Percentiles rank a stretch among this genome's conserved stretches.
Evolutionary conservation across 129 eudicot species (phyloP).

Genomic region (Pittosporum tobira): DNA sequence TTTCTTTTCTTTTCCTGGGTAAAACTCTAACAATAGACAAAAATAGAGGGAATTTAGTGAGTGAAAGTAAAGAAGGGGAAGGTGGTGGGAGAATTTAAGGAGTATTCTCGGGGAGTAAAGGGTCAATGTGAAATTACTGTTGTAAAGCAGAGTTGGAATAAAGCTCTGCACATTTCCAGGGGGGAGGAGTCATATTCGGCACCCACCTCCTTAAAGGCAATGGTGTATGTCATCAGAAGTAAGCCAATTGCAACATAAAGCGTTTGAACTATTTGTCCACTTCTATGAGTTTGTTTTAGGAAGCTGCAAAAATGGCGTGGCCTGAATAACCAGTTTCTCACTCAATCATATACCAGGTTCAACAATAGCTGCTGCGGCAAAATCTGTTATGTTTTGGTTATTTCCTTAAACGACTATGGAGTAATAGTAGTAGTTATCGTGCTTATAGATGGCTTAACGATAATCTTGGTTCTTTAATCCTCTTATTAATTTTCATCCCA

Average conservation of each 20-base stretch:
- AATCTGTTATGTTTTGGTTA: no score
- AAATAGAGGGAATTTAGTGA: neutral
- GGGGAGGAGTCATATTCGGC: conserved; percentile 18
- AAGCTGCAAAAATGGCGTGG: conserved; percentile 4
- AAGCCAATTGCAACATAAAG: conserved; percentile 13
- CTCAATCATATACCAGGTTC: neutral
- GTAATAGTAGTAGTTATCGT: no score
- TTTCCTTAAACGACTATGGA: no score
- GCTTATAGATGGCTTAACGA: no score
- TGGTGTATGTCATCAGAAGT: conserved; percentile 9
- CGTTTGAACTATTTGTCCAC: conserved; percentile 6
- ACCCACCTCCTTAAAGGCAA: conserved; percentile 5
- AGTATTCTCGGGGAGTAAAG: neutral
- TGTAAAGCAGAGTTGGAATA: conserved; percentile 2
- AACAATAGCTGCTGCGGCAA: no score
- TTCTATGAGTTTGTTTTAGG: conserved; percentile 8
- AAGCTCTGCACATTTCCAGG: conserved; percentile 5
- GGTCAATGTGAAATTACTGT: conserved; percentile 9
- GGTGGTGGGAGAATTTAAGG: conserved; percentile 25
- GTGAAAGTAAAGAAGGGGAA: conserved; percentile 1
- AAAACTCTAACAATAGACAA: neutral
- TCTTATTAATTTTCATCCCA: no score
- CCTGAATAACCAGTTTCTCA: neutral
- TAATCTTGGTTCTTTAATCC: no score
- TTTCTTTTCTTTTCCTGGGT: conserved; percentile 2